Percentiles rank a stretch among this genome's conserved stretches.
Evolutionary conservation across 2,329 filamentous ascomycete genomes (phyloP).

Genomic region (Phyllosticta paracitricarpa): DNA sequence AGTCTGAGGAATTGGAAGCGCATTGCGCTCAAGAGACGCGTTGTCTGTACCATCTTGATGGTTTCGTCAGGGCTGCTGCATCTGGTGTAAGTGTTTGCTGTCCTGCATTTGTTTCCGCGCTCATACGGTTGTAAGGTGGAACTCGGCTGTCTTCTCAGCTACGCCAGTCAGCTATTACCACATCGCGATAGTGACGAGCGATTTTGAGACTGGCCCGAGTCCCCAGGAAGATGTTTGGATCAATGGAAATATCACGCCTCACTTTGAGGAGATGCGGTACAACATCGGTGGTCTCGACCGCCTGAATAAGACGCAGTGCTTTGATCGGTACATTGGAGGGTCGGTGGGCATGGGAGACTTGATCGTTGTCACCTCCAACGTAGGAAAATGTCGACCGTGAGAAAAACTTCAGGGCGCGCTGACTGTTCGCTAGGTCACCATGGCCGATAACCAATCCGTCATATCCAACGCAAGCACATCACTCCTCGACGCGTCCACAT

Average conservation of each 20-base stretch:
- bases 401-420: neutral
- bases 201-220: neutral
- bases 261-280: neutral
- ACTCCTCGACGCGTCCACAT: neutral
- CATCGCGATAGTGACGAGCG: neutral
- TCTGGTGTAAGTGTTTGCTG: neutral
- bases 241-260: neutral
- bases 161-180: neutral
- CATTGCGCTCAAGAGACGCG: constrained; percentile 9
- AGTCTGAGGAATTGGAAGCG: constrained; percentile 27
- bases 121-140: neutral
- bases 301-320: neutral
- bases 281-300: neutral
- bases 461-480: neutral
- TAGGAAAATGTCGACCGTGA: neutral
- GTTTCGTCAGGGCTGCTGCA: constrained; percentile 2
- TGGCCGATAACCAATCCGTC: neutral
- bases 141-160: neutral
- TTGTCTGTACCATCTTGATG: neutral
- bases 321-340: neutral
- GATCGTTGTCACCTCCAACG: neutral
- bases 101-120: neutral
- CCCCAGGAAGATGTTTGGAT: neutral
- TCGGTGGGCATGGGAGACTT: neutral
- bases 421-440: neutral